A percentile compares a stretch with the other conserved stretches of the same genome.
These are phyloP conservation scores for Claviceps africana DNA, from an alignment of 2,329 filamentous ascomycete species.

Conservation along the genomic window DNA sequence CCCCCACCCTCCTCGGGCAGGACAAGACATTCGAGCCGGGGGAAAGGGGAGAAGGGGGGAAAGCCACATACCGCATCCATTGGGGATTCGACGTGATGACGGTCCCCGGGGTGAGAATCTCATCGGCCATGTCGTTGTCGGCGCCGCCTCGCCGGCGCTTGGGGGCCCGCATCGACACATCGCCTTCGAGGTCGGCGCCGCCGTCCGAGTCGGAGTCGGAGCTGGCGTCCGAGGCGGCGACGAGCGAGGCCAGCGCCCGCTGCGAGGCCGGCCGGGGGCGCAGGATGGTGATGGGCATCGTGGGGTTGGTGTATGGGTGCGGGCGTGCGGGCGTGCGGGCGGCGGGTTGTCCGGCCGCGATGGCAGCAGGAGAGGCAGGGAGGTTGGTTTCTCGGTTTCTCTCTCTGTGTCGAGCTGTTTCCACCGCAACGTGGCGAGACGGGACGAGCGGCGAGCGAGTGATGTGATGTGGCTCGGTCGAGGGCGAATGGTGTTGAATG, in stretches of 20 bases:
- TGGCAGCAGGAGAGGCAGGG: background rate
- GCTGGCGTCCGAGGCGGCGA: slow-evolving; percentile 18
- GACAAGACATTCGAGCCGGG: too few relatives aligned
- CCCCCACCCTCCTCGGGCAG: too few relatives aligned
- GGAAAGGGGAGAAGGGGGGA: background rate
- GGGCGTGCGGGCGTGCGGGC: too few relatives aligned
- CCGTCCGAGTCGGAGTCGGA: slow-evolving; percentile 31
- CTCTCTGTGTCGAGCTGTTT: background rate
- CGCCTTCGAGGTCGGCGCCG: slow-evolving; percentile 30
- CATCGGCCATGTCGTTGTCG: slow-evolving; percentile 18
- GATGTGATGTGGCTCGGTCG: background rate
- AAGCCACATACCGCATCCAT: slow-evolving; percentile 63
- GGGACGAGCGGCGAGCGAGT: background rate
- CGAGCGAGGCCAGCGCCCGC: slow-evolving; percentile 10
- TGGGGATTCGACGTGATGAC: slow-evolving; percentile 81
- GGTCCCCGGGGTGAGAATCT: slow-evolving; percentile 79
- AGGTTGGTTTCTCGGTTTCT: background rate
- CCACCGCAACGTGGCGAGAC: too few relatives aligned
- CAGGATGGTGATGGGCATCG: slow-evolving; percentile 36
- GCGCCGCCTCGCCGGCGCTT: slow-evolving; percentile 23
- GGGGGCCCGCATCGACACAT: slow-evolving; percentile 29
- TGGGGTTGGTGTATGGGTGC: background rate
- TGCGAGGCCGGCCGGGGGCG: slow-evolving; percentile 23
- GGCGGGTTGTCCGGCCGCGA: too few relatives aligned
- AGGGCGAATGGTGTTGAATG: background rate